Conservation (phyloP, 371 early-diverging fungal species). For the Blastocladiella emersonii region DNA sequence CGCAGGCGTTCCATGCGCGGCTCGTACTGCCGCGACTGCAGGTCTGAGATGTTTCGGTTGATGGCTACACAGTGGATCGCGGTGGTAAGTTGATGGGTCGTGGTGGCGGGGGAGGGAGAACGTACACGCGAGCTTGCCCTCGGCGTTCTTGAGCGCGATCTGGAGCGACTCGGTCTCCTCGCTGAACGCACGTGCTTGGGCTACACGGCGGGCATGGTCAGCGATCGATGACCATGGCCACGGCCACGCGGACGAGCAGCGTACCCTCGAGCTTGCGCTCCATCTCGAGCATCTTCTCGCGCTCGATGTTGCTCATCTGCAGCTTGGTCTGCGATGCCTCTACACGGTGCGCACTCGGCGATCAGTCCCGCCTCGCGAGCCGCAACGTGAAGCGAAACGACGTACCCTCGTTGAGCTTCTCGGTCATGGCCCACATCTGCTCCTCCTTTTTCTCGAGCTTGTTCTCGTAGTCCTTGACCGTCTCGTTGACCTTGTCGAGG, state of each 20-base stretch:
- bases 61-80: too few species aligned
- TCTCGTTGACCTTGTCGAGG: slow-evolving; percentile 32
- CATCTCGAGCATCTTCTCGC: neutral
- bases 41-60: too few species aligned
- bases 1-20: slow-evolving; percentile 33
- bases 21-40: slow-evolving; percentile 18
- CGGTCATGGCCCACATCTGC: slow-evolving; percentile 37
- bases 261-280: neutral
- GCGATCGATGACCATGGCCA: too few species aligned
- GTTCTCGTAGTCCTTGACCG: slow-evolving; percentile 32
- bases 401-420: slow-evolving; percentile 26
- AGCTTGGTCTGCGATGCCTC: neutral
- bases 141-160: neutral
- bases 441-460: slow-evolving; percentile 36
- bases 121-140: neutral
- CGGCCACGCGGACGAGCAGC: too few species aligned
- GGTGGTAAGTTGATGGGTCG: too few species aligned
- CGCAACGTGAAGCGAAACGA: neutral
- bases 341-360: neutral
- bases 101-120: neutral
- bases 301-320: neutral
- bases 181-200: neutral
- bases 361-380: neutral
- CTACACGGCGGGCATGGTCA: too few species aligned
- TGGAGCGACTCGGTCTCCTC: neutral